Evolutionary conservation across 352 stramenopile species (phyloP).

Genomic region (Phytophthora niederhauseri): DNA sequence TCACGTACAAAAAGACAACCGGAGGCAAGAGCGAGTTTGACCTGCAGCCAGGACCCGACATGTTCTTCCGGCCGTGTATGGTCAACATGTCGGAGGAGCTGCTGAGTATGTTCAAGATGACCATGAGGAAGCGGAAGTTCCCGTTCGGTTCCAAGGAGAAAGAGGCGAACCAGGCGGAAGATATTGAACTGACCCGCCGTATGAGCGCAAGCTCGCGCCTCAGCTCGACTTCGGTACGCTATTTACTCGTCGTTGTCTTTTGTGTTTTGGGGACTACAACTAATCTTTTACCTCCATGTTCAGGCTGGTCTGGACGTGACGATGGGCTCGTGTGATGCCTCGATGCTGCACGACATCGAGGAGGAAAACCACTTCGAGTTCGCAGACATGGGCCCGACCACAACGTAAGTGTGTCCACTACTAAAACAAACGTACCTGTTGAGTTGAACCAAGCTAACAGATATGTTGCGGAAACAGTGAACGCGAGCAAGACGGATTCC

Average conservation of each 20-base stretch:
- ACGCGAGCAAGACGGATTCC: slow-evolving; percentile 38
- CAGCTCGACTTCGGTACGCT: slow-evolving; percentile 60
- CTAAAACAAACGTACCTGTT: neutral
- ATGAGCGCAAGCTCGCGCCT: slow-evolving; percentile 66
- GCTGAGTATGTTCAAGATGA: slow-evolving; percentile 79
- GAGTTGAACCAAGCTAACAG: neutral
- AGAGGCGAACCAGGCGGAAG: slow-evolving; percentile 37
- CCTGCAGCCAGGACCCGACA: slow-evolving; percentile 34
- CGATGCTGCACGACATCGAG: slow-evolving; percentile 45
- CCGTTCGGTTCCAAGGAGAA: slow-evolving; percentile 51
- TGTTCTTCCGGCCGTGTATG: slow-evolving; percentile 69
- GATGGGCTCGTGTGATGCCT: slow-evolving; percentile 37
- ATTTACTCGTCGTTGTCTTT: neutral
- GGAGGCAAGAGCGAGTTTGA: slow-evolving; percentile 28
- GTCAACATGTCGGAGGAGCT: slow-evolving; percentile 64
- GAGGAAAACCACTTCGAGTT: slow-evolving; percentile 53
- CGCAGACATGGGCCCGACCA: slow-evolving; percentile 34
- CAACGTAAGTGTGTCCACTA: slow-evolving; percentile 24
- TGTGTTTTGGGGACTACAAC: neutral
- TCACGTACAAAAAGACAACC: slow-evolving; percentile 40
- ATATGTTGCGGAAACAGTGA: slow-evolving; percentile 33
- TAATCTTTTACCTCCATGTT: slow-evolving; percentile 1
- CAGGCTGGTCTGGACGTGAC: slow-evolving; percentile 39
- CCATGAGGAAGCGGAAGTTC: slow-evolving; percentile 89
- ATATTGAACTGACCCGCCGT: slow-evolving; percentile 73